Evolutionary conservation across 352 stramenopile genomes (phyloP).

Genomic region (Blastocystis hominis): DNA sequence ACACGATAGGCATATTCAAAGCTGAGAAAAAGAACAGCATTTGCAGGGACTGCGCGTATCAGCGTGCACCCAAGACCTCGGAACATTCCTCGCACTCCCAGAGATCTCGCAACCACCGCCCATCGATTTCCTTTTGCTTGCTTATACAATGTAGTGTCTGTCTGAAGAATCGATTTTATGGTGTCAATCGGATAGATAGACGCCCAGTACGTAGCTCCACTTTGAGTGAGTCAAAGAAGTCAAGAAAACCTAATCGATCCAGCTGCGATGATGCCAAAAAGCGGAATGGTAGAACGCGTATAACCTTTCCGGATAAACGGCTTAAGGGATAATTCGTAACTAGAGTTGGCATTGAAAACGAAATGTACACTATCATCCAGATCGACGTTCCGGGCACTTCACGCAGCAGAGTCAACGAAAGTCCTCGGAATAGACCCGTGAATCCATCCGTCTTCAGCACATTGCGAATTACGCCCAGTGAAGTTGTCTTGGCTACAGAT

Average conservation of each 20-base stretch:
- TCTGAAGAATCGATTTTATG: constrained; percentile 49
- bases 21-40: constrained; percentile 48
- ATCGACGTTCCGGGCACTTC: constrained; percentile 24
- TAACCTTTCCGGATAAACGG: background rate
- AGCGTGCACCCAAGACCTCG: constrained; percentile 9
- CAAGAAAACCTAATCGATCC: constrained; percentile 2
- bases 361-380: background rate
- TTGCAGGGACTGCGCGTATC: constrained; percentile 34
- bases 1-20: constrained; percentile 15
- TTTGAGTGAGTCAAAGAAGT: background rate
- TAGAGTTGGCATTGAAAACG: background rate
- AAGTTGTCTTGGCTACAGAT: background rate
- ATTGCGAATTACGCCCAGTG: constrained; percentile 35
- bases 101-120: background rate
- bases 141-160: background rate
- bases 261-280: background rate
- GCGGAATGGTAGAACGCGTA: background rate
- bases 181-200: constrained; percentile 48
- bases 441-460: background rate
- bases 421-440: background rate
- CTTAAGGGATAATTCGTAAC: background rate
- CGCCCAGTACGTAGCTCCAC: constrained; percentile 24
- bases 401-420: background rate
- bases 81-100: constrained; percentile 24
- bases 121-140: background rate